These are phyloP conservation scores for Marvania coccoides DNA, from an alignment of 139 green algal species.

Conservation along the genomic window DNA sequence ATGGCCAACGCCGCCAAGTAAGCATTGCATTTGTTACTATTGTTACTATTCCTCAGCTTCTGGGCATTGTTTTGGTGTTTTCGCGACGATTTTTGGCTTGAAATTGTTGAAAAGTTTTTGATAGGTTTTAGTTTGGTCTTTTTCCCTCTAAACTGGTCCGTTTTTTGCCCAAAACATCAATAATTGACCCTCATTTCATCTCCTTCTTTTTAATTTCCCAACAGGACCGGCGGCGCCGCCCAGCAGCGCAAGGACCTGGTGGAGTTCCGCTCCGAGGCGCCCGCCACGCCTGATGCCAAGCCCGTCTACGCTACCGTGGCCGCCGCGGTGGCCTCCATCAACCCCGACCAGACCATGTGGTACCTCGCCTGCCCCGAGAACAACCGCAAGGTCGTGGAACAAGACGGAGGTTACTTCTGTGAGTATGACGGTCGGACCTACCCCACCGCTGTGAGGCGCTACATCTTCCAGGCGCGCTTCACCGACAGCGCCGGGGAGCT, in stretches of 20 bases:
- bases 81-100: slow-evolving; percentile 30
- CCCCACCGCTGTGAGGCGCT: slow-evolving; percentile 35
- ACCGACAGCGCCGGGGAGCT: slow-evolving; percentile 18
- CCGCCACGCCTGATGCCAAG: slow-evolving; percentile 1
- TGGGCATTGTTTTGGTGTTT: slow-evolving; percentile 1
- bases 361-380: slow-evolving; percentile 80
- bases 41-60: not conserved
- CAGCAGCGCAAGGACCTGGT: not conserved
- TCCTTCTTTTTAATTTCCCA: no score
- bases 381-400: slow-evolving; percentile 69
- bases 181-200: not conserved
- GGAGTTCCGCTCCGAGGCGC: not conserved
- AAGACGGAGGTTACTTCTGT: slow-evolving; percentile 43
- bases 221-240: not conserved
- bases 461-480: slow-evolving; percentile 41
- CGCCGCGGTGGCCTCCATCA: slow-evolving; percentile 40
- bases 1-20: slow-evolving; percentile 18
- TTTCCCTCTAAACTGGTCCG: not conserved
- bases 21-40: not conserved
- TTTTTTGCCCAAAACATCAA: not conserved
- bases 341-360: slow-evolving; percentile 62
- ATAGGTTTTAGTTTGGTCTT: not conserved
- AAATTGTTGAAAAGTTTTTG: no score
- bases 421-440: slow-evolving; percentile 50
- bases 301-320: slow-evolving; percentile 11